Evolutionary conservation across 2,329 filamentous ascomycete genomes (phyloP), one percentile per base, ranked within the genome.

Genomic region (Fusarium fracticaudum): DNA sequence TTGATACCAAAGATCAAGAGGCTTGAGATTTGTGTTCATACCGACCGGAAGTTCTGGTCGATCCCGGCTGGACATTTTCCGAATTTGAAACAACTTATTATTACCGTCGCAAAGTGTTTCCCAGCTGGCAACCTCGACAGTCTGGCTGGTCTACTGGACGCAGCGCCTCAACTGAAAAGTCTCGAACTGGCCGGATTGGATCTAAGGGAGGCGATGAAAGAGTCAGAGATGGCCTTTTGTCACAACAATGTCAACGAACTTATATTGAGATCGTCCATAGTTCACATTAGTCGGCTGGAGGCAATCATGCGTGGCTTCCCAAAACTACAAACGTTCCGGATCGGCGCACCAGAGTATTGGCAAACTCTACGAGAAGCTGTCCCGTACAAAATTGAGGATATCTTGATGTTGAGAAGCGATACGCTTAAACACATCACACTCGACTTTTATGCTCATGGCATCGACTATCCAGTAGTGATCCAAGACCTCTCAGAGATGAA

Each of bases 131-230:
- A 38, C 7, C 14, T 20, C 6, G 10, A 20, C 3, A 5, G 6
- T 3, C n/a, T 33, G 40, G 22, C 13, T 2, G 14, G 37, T 2
- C 15, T 67, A 8, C 24, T 67, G 13, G 15, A 3, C 15, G 48
- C 64, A 22, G 43, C 64, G 1, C 50, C 64, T 0, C 8, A 0
- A 1, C 38, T 67, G 14, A 37, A 58, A 35, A 65, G 35, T 37
- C 35, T 37, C 35, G 35, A 37, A 5, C 9, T 37, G 35, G 35
- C 2, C 35, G 4, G 35, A 0, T 37, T 37, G 15, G 35, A 37
- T 37, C 9, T 37, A 10, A 1, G 0, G 17, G 1, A 18, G 0
- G 35, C 35, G 35, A 37, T 37, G 0, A 10, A 10, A 5, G 35
- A 10, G 1, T 37, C 35, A 37, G 35, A 37, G 35, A 37, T 37